Percentiles rank a stretch among this genome's conserved stretches.
phyloP scores from a whole-genome alignment of 1,284 basidiomycete genomes.

The Moesziomyces sp. region DNA sequence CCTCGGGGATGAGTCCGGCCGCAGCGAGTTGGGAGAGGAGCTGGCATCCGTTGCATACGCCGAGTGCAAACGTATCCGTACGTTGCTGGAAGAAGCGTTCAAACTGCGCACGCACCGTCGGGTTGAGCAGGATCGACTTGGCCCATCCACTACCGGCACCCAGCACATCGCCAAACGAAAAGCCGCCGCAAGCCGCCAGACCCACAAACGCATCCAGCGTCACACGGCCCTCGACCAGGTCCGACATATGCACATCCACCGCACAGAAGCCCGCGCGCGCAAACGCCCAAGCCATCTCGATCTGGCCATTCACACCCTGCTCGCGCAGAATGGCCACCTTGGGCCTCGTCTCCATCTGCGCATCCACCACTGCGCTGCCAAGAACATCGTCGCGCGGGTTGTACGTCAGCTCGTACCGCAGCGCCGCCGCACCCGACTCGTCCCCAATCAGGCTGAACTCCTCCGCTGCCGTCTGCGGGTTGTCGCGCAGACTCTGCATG shows the following conservation, averaged over 20 bases:
- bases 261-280: conserved; percentile 90
- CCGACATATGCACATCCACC: conserved; percentile 97
- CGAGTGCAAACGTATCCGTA: conserved; percentile 85
- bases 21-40: conserved; percentile 86
- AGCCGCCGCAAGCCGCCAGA: conserved; percentile 94
- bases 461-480: conserved; percentile 80
- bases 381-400: conserved; percentile 58
- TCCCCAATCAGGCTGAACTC: conserved; percentile 81
- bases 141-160: conserved; percentile 99
- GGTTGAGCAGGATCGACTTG: conserved; percentile 86
- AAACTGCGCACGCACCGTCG: conserved; percentile 80
- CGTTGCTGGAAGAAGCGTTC: conserved; percentile 79
- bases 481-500: conserved; percentile 90
- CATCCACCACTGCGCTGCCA: conserved; percentile 18
- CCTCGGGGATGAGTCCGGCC: conserved; percentile 81
- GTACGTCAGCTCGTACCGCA: conserved; percentile 61
- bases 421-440: conserved; percentile 70
- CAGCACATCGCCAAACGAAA: conserved; percentile 98
- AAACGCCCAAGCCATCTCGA: conserved; percentile 99
- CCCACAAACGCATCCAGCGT: conserved; percentile 81
- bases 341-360: conserved; percentile 73
- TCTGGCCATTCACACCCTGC: conserved; percentile 97
- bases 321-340: conserved; percentile 95
- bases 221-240: conserved; percentile 81
- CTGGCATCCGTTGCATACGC: conserved; percentile 98